These are phyloP conservation scores for Pseudomonodictys pantanalensis DNA, from an alignment of 495 filamentous ascomycete genomes.

Conservation along the genomic window DNA sequence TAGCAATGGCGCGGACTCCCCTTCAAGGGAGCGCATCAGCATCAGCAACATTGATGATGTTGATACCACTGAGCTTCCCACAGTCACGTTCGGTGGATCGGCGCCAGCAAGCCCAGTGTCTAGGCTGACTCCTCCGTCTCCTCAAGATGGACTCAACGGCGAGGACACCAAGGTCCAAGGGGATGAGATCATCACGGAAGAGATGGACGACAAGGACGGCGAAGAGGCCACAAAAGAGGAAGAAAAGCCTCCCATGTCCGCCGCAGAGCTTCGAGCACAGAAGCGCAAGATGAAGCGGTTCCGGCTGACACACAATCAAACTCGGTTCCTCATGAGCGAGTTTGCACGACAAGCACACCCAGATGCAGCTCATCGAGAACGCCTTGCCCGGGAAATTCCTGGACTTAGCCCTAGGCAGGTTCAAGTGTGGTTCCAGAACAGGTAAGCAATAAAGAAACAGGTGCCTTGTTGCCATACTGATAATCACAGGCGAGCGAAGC, in stretches of 20 bases:
- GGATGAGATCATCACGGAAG: constrained; percentile 45
- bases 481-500: constrained; percentile 80
- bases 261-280: constrained; percentile 69
- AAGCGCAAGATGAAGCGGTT: constrained; percentile 96
- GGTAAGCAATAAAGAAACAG: constrained; percentile 54
- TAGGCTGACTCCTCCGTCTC: constrained; percentile 37
- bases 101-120: constrained; percentile 42
- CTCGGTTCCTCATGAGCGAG: constrained; percentile 94
- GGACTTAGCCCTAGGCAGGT: constrained; percentile 91
- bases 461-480: constrained; percentile 31
- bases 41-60: constrained; percentile 36
- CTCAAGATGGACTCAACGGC: constrained; percentile 30
- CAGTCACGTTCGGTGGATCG: constrained; percentile 35
- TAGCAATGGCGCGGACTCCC: constrained; percentile 21
- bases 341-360: constrained; percentile 94
- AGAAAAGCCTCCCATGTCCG: constrained; percentile 56
- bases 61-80: constrained; percentile 25
- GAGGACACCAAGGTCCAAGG: constrained; percentile 33
- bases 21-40: constrained; percentile 32
- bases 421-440: constrained; percentile 98
- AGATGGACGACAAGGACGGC: constrained; percentile 45
- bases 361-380: constrained; percentile 87
- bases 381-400: constrained; percentile 87
- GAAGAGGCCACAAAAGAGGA: constrained; percentile 48
- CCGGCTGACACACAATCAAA: constrained; percentile 93